Evolutionary conservation across 2,329 filamentous ascomycete species (phyloP).

Genomic region (Huntiella abstrusa): DNA sequence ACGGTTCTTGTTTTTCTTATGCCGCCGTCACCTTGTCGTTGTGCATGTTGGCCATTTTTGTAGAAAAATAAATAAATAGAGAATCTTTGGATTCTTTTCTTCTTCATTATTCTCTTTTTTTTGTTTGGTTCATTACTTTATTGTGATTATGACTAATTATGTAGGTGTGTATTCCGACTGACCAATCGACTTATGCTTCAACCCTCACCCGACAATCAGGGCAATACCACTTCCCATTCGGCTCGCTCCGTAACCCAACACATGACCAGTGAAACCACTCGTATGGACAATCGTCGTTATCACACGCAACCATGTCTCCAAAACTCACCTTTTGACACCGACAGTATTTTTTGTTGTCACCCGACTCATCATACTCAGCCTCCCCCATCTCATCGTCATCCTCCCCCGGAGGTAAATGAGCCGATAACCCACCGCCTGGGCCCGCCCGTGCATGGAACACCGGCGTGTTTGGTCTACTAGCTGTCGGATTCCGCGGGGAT

Average conservation of each 20-base stretch:
- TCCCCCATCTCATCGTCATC: conserved; percentile 37
- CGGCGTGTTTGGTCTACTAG: too few relatives aligned
- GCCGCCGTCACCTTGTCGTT: too few relatives aligned
- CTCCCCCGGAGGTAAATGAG: conserved; percentile 20
- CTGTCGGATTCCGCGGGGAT: too few relatives aligned
- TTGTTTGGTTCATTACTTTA: background rate
- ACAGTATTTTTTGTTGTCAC: conserved; percentile 67
- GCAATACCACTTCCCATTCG: conserved; percentile 49
- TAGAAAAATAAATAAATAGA: too few relatives aligned
- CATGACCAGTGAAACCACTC: conserved; percentile 82
- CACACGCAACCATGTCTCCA: conserved; percentile 77
- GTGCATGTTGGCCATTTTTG: too few relatives aligned
- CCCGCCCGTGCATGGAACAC: background rate
- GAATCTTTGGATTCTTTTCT: too few relatives aligned
- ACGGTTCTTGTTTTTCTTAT: too few relatives aligned
- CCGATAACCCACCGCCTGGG: background rate
- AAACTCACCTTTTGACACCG: conserved; percentile 68
- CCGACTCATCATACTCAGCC: conserved; percentile 49
- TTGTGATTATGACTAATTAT: too few relatives aligned
- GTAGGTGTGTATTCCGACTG: background rate
- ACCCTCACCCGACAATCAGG: conserved; percentile 37
- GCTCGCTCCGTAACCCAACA: conserved; percentile 48
- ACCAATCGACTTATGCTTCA: background rate
- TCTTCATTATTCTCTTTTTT: too few relatives aligned
- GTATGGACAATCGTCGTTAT: conserved; percentile 62